Evolutionary conservation across 2,329 filamentous ascomycete genomes (phyloP).

Genomic region (Akanthomyces muscarius): DNA sequence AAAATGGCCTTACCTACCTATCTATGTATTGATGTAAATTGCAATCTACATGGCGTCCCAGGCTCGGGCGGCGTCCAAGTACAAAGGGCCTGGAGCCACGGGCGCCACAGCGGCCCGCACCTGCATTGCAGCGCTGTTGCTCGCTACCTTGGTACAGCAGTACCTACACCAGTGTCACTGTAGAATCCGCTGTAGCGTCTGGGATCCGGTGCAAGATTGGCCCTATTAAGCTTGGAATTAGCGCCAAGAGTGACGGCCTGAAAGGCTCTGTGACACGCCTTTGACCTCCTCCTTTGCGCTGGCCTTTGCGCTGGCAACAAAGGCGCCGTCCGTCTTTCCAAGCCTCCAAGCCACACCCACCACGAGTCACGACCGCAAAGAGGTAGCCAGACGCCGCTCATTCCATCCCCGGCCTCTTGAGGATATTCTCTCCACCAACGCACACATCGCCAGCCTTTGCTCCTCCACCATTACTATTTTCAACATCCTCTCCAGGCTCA

Average conservation of each 20-base stretch:
- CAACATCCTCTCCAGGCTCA: not conserved
- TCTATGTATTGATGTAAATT: no score
- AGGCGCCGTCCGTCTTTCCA: not conserved
- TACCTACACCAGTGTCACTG: not conserved
- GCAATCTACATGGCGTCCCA: no score
- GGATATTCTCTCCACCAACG: not conserved
- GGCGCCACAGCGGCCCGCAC: no score
- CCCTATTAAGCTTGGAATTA: not conserved
- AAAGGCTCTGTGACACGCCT: not conserved
- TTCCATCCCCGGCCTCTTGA: not conserved
- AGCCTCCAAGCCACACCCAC: slow-evolving; percentile 14
- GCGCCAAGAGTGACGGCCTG: slow-evolving; percentile 1
- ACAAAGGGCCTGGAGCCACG: no score
- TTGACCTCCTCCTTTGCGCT: not conserved
- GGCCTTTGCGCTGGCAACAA: not conserved
- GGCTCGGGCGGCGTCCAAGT: no score
- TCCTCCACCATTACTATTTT: not conserved
- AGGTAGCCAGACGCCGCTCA: slow-evolving; percentile 1
- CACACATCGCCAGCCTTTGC: not conserved
- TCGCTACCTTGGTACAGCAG: no score
- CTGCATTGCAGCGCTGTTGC: no score
- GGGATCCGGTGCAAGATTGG: no score
- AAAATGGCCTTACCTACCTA: no score
- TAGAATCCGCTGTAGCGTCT: no score
- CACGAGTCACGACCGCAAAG: slow-evolving; percentile 9